Conservation (phyloP, 805 yeast genomes). For the Metschnikowia proteae region DNA sequence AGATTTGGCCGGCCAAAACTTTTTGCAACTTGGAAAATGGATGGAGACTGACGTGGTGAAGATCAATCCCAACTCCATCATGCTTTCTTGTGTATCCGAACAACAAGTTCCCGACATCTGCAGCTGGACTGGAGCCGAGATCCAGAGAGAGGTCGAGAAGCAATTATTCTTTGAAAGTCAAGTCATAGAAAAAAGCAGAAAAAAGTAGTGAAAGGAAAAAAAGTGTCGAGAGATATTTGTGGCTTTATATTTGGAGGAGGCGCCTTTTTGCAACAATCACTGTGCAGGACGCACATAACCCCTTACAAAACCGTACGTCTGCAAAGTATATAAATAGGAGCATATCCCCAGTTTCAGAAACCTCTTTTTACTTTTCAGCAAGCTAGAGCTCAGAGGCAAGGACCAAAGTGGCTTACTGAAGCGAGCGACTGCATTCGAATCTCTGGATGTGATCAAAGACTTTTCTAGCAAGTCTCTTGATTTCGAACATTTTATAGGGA, state of each 20-base stretch:
- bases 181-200: background rate
- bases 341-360: background rate
- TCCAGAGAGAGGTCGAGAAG: background rate
- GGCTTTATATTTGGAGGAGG: background rate
- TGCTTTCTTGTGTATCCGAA: constrained; percentile 16
- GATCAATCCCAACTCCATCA: constrained; percentile 9
- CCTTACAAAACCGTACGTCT: background rate
- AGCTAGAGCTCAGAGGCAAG: too few species aligned
- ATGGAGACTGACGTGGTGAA: background rate
- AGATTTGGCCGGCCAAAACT: background rate
- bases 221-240: background rate
- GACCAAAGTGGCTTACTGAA: too few species aligned
- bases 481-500: too few species aligned
- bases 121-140: constrained; percentile 9
- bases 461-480: too few species aligned
- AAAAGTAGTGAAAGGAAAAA: background rate
- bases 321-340: background rate
- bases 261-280: background rate
- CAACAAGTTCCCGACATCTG: constrained; percentile 11
- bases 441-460: too few species aligned
- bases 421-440: too few species aligned
- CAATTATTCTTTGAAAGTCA: background rate
- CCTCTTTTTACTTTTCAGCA: too few species aligned
- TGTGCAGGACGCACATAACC: background rate
- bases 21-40: constrained; percentile 8